Conservation (phyloP, 148 eudicot genomes). For the Dianthus caryophyllus region DNA sequence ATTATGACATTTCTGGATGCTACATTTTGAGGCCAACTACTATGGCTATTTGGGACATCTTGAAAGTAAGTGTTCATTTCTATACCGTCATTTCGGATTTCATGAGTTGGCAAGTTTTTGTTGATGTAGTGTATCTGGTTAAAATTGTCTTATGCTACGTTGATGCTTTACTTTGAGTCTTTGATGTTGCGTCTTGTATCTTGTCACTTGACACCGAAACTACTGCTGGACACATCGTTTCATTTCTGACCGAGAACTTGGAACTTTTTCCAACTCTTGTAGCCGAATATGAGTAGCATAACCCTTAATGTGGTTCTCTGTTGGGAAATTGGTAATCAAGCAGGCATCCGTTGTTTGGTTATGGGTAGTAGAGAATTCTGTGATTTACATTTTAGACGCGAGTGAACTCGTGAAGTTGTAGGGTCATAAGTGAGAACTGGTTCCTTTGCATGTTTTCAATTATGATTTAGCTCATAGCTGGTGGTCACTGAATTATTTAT, state of each 20-base stretch:
- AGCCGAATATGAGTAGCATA: too few species aligned
- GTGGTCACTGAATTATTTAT: background rate
- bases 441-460: background rate
- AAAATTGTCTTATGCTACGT: too few species aligned
- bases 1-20: conserved; percentile 95
- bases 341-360: background rate
- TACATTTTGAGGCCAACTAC: conserved; percentile 91
- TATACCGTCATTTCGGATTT: too few species aligned
- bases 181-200: too few species aligned
- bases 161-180: too few species aligned
- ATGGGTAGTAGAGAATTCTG: background rate
- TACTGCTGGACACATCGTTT: too few species aligned
- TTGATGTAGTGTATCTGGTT: too few species aligned
- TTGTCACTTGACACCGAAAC: too few species aligned
- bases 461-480: background rate
- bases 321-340: background rate
- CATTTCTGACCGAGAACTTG: too few species aligned
- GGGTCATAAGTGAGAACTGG: background rate
- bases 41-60: conserved; percentile 83
- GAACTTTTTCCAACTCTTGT: too few species aligned
- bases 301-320: background rate
- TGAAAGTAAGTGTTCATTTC: conserved; percentile 52
- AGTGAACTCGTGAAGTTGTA: background rate
- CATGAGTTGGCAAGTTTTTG: background rate
- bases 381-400: background rate